Evolutionary conservation across 2,329 filamentous ascomycete genomes (phyloP).

Genomic region (Coniochaeta ligniaria): DNA sequence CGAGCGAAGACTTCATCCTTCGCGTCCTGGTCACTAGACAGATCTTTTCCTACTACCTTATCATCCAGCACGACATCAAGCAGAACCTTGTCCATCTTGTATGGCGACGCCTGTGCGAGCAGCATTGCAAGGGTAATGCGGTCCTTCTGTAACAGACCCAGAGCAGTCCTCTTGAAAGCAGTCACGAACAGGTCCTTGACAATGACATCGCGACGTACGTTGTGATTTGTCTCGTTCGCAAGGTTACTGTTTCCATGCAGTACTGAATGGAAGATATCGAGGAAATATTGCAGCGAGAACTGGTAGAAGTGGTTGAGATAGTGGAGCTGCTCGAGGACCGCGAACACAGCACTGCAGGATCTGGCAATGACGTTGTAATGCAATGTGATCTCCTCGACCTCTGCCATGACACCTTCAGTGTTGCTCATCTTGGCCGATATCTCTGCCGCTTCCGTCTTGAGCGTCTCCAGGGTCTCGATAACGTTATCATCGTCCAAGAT

Average conservation of each 20-base stretch:
- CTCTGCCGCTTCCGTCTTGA: slow-evolving; percentile 95
- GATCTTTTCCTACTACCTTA: slow-evolving; percentile 66
- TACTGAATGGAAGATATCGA: slow-evolving; percentile 94
- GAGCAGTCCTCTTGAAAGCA: slow-evolving; percentile 86
- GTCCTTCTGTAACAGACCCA: slow-evolving; percentile 89
- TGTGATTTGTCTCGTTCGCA: slow-evolving; percentile 64
- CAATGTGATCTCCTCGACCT: slow-evolving; percentile 91
- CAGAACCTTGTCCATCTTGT: slow-evolving; percentile 84
- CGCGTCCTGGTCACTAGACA: slow-evolving; percentile 60
- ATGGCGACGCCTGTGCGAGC: slow-evolving; percentile 90
- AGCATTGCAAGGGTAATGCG: slow-evolving; percentile 91
- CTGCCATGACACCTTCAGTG: slow-evolving; percentile 95
- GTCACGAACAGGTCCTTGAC: slow-evolving; percentile 87
- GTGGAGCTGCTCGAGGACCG: slow-evolving; percentile 92
- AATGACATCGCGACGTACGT: slow-evolving; percentile 79
- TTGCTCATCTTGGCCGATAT: slow-evolving; percentile 95
- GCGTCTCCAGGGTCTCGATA: slow-evolving; percentile 92
- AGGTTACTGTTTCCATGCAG: slow-evolving; percentile 73
- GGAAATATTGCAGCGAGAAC: slow-evolving; percentile 96
- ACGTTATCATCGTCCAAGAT: slow-evolving; percentile 98
- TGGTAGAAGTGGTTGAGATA: slow-evolving; percentile 99
- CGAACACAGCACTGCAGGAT: slow-evolving; percentile 95
- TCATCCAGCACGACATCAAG: slow-evolving; percentile 83
- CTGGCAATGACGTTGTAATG: slow-evolving; percentile 90
- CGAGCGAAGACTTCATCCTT: slow-evolving; percentile 62